phyloP scores from a whole-genome alignment of 2,329 filamentous ascomycete species.

The Hansfordia pulvinata region DNA sequence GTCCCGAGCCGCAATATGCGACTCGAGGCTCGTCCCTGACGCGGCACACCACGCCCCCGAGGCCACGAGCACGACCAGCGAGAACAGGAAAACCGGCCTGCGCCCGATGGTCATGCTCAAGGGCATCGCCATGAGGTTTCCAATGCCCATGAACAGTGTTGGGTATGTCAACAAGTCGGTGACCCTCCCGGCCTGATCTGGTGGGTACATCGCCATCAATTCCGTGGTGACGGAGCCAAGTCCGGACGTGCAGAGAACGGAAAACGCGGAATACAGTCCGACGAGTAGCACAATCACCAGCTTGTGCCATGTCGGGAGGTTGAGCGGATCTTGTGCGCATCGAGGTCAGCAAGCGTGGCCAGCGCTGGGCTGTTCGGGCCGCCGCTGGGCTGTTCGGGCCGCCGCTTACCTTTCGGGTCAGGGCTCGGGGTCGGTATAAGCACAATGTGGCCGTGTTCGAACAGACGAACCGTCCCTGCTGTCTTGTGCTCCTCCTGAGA shows the following conservation, averaged over 20 bases:
- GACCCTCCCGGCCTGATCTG: slow-evolving; percentile 7
- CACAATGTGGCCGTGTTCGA: slow-evolving; percentile 5
- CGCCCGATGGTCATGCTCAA: slow-evolving; percentile 17
- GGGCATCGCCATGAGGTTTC: slow-evolving; percentile 19
- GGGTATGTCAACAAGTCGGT: slow-evolving; percentile 18
- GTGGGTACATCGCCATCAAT: slow-evolving; percentile 8
- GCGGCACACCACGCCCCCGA: slow-evolving; percentile 11
- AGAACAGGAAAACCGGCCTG: slow-evolving; percentile 15
- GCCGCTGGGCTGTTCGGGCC: neutral
- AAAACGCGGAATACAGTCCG: slow-evolving; percentile 7
- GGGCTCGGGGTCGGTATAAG: slow-evolving; percentile 10
- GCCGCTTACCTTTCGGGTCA: slow-evolving; percentile 8
- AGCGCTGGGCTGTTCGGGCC: neutral
- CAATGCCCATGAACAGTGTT: slow-evolving; percentile 12
- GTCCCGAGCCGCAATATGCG: slow-evolving; percentile 14
- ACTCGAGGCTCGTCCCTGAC: slow-evolving; percentile 7
- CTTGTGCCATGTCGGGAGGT: slow-evolving; percentile 12
- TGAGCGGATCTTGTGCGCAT: slow-evolving; percentile 12
- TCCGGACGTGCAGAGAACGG: slow-evolving; percentile 6
- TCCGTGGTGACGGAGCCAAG: slow-evolving; percentile 4
- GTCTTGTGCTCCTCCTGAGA: neutral
- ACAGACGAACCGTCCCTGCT: slow-evolving; percentile 3
- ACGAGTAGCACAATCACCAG: slow-evolving; percentile 9
- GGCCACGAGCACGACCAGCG: slow-evolving; percentile 13
- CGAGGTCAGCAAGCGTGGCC: neutral